Conservation (phyloP, 345 rosid species). For the Mallotus nudiflorus region DNA sequence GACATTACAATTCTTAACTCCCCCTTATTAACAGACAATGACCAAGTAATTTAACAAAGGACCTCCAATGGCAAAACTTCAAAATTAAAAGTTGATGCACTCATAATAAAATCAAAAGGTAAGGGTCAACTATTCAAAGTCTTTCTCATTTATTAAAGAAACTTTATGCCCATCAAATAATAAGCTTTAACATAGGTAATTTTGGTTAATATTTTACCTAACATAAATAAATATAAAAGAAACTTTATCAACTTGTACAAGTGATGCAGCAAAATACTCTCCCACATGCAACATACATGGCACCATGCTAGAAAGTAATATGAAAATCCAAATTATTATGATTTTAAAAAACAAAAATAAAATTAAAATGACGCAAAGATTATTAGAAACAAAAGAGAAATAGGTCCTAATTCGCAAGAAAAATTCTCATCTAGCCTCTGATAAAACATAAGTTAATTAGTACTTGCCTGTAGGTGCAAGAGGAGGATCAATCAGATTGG, state of each 20-base stretch:
- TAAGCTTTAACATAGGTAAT: neutral
- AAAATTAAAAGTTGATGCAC: neutral
- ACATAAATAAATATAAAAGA: no score
- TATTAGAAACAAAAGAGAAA: neutral
- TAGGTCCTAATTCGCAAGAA: neutral
- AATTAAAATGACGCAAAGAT: neutral
- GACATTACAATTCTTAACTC: no score
- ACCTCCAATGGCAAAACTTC: neutral
- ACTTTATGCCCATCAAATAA: neutral
- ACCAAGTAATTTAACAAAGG: neutral
- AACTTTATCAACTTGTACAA: neutral
- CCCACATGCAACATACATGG: neutral
- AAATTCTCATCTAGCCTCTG: neutral
- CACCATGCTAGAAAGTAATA: neutral
- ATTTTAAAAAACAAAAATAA: neutral
- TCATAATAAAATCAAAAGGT: neutral
- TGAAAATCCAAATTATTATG: neutral
- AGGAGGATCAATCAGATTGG: constrained; percentile 24
- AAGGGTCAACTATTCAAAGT: neutral
- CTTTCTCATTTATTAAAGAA: neutral
- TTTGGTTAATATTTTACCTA: no score
- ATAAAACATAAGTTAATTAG: neutral
- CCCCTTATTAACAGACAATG: neutral
- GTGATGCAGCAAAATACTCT: neutral
- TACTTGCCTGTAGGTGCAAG: constrained; percentile 30